Conservation (phyloP, 2,329 filamentous ascomycete species). For the Zymoseptoria crescenta region DNA sequence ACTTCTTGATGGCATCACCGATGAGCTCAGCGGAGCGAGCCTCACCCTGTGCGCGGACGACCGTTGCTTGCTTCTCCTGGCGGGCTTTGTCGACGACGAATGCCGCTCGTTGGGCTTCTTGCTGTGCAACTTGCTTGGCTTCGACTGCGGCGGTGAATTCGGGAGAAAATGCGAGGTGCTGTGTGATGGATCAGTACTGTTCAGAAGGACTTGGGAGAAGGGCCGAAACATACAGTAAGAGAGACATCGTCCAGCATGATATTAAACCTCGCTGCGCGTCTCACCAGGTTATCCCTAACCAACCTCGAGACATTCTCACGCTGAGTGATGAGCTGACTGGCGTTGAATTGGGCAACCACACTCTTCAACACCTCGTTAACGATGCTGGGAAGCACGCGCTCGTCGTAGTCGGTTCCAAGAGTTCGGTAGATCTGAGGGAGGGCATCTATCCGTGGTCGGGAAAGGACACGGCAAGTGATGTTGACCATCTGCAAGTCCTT, state of each 20-base stretch:
- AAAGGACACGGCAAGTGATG: slow-evolving; percentile 98
- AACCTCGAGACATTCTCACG: slow-evolving; percentile 90
- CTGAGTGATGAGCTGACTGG: slow-evolving; percentile 96
- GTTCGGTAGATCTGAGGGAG: slow-evolving; percentile 97
- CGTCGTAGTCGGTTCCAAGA: slow-evolving; percentile 90
- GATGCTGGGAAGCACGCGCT: slow-evolving; percentile 95
- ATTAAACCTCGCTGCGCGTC: slow-evolving; percentile 90
- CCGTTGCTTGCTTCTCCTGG: slow-evolving; percentile 98
- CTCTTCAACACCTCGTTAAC: slow-evolving; percentile 99
- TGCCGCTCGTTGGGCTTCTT: slow-evolving; percentile 93
- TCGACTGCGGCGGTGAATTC: slow-evolving; percentile 63
- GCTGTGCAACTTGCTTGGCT: slow-evolving; percentile 64
- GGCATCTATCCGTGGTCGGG: slow-evolving; percentile 75
- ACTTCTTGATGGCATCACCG: slow-evolving; percentile 99
- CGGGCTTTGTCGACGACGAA: slow-evolving; percentile 98
- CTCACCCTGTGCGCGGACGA: slow-evolving; percentile 98
- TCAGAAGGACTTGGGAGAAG: not conserved
- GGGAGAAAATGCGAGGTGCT: slow-evolving; percentile 62
- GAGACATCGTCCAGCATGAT: slow-evolving; percentile 97
- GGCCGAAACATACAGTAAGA: slow-evolving; percentile 50
- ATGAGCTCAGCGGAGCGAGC: slow-evolving; percentile 95
- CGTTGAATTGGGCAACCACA: slow-evolving; percentile 98
- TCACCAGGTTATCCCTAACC: slow-evolving; percentile 85
- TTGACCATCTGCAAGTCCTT: slow-evolving; percentile 99
- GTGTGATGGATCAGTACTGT: slow-evolving; percentile 9